phyloP scores from a whole-genome alignment of 768 basidiomycete species.

The Flagelloscypha sp. region DNA sequence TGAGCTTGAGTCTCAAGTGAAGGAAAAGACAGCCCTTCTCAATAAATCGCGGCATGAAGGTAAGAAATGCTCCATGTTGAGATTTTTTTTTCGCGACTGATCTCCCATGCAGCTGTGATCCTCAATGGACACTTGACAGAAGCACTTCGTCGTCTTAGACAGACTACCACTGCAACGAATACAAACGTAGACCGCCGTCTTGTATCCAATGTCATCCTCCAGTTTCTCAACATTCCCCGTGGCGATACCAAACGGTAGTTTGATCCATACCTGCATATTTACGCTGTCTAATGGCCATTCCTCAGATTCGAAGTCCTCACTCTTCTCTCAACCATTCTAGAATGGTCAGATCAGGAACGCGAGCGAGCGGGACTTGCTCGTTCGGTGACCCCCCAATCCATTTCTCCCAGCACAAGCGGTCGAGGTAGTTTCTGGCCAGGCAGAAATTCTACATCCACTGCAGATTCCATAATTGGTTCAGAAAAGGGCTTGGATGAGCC shows the following conservation, averaged over 20 bases:
- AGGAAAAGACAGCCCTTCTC: slow-evolving; percentile 93
- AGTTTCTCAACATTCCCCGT: slow-evolving; percentile 84
- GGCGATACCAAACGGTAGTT: slow-evolving; percentile 91
- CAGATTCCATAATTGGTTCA: slow-evolving; percentile 20
- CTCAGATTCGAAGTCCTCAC: slow-evolving; percentile 95
- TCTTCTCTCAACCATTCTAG: slow-evolving; percentile 81
- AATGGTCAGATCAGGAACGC: slow-evolving; percentile 85
- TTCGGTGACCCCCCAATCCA: slow-evolving; percentile 16
- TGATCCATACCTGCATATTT: too few species aligned
- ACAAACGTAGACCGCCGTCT: slow-evolving; percentile 90
- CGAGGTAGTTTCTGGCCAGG: slow-evolving; percentile 30
- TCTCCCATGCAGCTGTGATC: slow-evolving; percentile 65
- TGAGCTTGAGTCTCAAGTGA: slow-evolving; percentile 81
- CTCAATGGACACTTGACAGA: slow-evolving; percentile 97
- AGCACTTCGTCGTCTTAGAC: slow-evolving; percentile 88
- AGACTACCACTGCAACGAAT: slow-evolving; percentile 71
- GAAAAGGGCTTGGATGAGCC: slow-evolving; percentile 30
- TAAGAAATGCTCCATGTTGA: slow-evolving; percentile 22
- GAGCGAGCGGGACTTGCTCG: slow-evolving; percentile 86
- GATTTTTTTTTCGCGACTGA: slow-evolving; percentile 5
- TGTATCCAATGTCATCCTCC: slow-evolving; percentile 88
- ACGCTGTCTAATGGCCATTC: too few species aligned
- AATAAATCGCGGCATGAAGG: slow-evolving; percentile 94
- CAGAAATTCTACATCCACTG: slow-evolving; percentile 32
- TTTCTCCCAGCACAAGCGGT: too few species aligned